phyloP scores from a whole-genome alignment of 2,329 filamentous ascomycete genomes.

The Drechslera avenae region DNA sequence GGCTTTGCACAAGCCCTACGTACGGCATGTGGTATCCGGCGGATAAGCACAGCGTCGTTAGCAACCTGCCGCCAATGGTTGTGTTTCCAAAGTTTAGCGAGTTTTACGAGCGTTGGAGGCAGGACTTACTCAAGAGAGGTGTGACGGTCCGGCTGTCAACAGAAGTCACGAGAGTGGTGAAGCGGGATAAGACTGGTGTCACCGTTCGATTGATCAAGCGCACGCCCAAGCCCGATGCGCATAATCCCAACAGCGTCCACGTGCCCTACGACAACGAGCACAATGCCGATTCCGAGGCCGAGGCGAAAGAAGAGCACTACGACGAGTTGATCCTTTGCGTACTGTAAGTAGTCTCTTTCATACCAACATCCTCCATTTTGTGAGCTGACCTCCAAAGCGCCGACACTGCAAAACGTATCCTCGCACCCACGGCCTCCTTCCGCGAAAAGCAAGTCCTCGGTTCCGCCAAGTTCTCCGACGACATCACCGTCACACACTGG shows the following conservation, averaged over 20 bases:
- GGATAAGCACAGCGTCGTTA: constrained; percentile 54
- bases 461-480: constrained; percentile 71
- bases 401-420: constrained; percentile 63
- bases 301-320: constrained; percentile 58
- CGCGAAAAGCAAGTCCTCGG: constrained; percentile 71
- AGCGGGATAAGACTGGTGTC: constrained; percentile 59
- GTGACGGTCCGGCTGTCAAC: constrained; percentile 63
- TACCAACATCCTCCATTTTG: not conserved
- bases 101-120: constrained; percentile 66
- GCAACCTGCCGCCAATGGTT: constrained; percentile 62
- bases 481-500: constrained; percentile 72
- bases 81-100: constrained; percentile 67
- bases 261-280: constrained; percentile 44
- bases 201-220: constrained; percentile 55
- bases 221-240: constrained; percentile 49
- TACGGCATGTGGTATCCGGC: constrained; percentile 65
- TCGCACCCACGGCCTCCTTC: constrained; percentile 63
- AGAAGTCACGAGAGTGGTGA: constrained; percentile 60
- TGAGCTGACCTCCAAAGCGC: constrained; percentile 39
- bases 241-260: constrained; percentile 54
- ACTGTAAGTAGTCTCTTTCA: constrained; percentile 39
- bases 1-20: constrained; percentile 58
- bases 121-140: constrained; percentile 58
- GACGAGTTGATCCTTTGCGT: constrained; percentile 71
- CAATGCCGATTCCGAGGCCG: constrained; percentile 49